Base-by-base conservation (phyloP, 208 protist genomes). In the Crithidia mellificae region DNA sequence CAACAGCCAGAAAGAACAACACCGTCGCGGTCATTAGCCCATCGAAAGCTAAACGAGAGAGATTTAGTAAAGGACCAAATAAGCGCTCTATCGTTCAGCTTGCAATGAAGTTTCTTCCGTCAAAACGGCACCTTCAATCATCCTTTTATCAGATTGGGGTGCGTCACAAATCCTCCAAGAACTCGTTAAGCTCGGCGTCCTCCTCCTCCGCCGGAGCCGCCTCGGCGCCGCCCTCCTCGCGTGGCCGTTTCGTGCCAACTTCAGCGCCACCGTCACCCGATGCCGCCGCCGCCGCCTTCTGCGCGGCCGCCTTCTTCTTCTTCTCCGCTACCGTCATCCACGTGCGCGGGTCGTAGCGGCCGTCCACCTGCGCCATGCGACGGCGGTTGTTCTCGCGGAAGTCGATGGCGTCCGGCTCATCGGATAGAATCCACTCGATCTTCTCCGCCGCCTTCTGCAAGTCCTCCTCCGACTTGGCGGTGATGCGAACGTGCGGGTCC, bases 401-500 rank as follows among this genome's bases (percentile, higher is more conserved):
- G 20, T 92, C 87, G 11, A 87, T 77, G 0, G 93, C 91, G 70
- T 95, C 91, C 6, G 87, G 88, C 49, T 93, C 88, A 56, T 97
- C 91, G 27, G 90, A 95, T 7, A 97, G 59, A 69, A 97, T 96
- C 87, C 90, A 96, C 81, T 97, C 91, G 63, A 97, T 92, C 56
- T 82, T 79, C 74, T 96, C 87, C 20, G 89, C 84, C 19, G 88
- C 90, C 41, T 77, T 84, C 55, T 96, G 88, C 53, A 97, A 74
- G 47, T 94, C 91, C 55, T 85, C 78, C 61, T 97, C 93, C 44
- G 72, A 92, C 9, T 87, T 81, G 15, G 91, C 93, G 3, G 88
- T 96, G 62, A 97, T 95, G 61, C 90, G 86, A 22, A 85, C 86
- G 62, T 97, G 93, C 39, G 93, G 91, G 43, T 97, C 91, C 73